Percentiles rank a stretch among this genome's conserved stretches.
Conservation (phyloP, 805 yeast species). For the Zygosaccharomyces rouxii region DNA sequence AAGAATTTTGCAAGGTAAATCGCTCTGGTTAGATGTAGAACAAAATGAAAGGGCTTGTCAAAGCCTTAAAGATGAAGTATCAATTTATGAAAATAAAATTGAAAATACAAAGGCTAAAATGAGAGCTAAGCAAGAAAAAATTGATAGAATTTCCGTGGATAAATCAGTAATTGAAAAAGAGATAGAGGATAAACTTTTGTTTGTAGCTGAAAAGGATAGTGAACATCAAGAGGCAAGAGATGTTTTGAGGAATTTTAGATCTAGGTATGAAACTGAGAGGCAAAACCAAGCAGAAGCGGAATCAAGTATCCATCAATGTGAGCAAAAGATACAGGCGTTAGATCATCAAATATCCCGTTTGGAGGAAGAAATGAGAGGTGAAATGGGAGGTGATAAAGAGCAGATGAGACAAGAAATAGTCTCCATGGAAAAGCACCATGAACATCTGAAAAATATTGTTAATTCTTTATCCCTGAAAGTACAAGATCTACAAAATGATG, state of each 20-base stretch:
- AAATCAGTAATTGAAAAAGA: slow-evolving; percentile 16
- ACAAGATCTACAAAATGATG: slow-evolving; percentile 21
- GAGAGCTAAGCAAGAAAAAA: slow-evolving; percentile 23
- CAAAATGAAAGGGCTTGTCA: slow-evolving; percentile 19
- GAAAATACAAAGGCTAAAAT: slow-evolving; percentile 17
- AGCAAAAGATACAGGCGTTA: slow-evolving; percentile 20
- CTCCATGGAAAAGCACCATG: slow-evolving; percentile 13
- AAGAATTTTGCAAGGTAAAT: slow-evolving; percentile 43
- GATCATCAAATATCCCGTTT: slow-evolving; percentile 24
- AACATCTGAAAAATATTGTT: slow-evolving; percentile 8
- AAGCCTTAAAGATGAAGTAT: slow-evolving; percentile 16
- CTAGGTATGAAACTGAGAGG: slow-evolving; percentile 22
- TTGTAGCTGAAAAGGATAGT: slow-evolving; percentile 20
- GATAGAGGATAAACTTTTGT: slow-evolving; percentile 13
- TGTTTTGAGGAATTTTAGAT: slow-evolving; percentile 14
- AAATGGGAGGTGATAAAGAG: slow-evolving; percentile 32
- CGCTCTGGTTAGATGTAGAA: slow-evolving; percentile 44
- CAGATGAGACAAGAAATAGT: slow-evolving; percentile 22
- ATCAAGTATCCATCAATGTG: slow-evolving; percentile 18
- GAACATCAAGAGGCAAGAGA: slow-evolving; percentile 19
- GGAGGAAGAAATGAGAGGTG: slow-evolving; percentile 26
- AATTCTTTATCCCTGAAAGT: slow-evolving; percentile 9
- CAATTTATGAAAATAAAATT: slow-evolving; percentile 18
- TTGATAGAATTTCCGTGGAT: slow-evolving; percentile 27
- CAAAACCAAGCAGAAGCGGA: slow-evolving; percentile 22